Conservation (phyloP, 2,329 filamentous ascomycete species). For the Penicillium crustosum region DNA sequence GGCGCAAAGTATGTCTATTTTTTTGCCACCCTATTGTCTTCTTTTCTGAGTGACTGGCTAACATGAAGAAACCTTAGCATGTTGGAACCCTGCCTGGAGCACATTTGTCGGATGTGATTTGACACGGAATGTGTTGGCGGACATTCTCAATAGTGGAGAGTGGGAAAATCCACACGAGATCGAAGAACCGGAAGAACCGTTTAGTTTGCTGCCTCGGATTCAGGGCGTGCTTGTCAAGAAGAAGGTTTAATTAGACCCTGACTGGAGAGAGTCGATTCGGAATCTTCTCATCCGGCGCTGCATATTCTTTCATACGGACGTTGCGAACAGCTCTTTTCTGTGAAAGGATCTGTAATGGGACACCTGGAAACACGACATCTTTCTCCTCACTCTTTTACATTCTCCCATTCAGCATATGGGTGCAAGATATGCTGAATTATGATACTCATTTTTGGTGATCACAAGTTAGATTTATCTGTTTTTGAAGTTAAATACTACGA, state of each 20-base stretch:
- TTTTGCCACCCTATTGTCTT: not conserved
- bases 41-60: not conserved
- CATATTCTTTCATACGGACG: not conserved
- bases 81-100: conserved; percentile 23
- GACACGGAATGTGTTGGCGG: conserved; percentile 18
- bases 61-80: conserved; percentile 11
- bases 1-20: conserved; percentile 37
- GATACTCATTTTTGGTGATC: not conserved
- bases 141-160: conserved; percentile 22
- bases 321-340: too few relatives aligned
- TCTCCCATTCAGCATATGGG: too few relatives aligned
- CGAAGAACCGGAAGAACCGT: conserved; percentile 16
- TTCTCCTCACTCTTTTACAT: too few relatives aligned
- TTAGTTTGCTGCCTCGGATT: conserved; percentile 20
- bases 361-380: too few relatives aligned
- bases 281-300: too few relatives aligned
- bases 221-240: conserved; percentile 25
- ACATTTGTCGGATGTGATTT: conserved; percentile 22
- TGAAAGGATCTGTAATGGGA: too few relatives aligned
- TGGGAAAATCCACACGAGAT: conserved; percentile 24
- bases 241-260: conserved; percentile 1
- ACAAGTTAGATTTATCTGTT: not conserved
- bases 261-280: not conserved
- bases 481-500: not conserved
- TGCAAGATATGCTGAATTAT: not conserved